Base-by-base conservation (phyloP, 2,329 filamentous ascomycete genomes). In the Trichoderma harzianum region DNA sequence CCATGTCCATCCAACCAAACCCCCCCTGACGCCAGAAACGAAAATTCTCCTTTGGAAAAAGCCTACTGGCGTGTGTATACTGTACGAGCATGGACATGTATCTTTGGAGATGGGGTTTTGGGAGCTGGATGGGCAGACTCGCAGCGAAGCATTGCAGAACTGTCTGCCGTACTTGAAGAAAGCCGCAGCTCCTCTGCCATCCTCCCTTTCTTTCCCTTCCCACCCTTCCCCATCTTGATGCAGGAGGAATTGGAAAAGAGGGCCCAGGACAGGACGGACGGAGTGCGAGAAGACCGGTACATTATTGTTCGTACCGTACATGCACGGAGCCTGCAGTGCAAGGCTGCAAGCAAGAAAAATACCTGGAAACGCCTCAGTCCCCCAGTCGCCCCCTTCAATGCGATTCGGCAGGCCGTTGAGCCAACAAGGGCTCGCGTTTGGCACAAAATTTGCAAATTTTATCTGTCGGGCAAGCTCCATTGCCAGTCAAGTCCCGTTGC, bases 341-440 rank as follows among this genome's bases (percentile, higher is more conserved):
- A 67, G 62, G 69, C 69, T 71, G 69, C 69, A 71, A 67, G 69
- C 69, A 71, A 71, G 63, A 71, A 66, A 67, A 66, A 64, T 60
- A 64, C 62, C 62, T 62, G 66, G 69, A 69, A 69, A 32, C 55
- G 55, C 57, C 39, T 60, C 57, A 36, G 39, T 26, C n/a, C 65
- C 66, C 66, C 28, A 69, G 66, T 69, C 66, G 66, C 66, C 66
- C 36, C 66, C 66, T 69, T 69, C 55, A 61, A 69, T 69, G 66
- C 66, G 18, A 62, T 69, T 62, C n/a, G 55, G 39, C 66, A 53
- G 55, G 32, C 64, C 7, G 21, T 69, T 69, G 53, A 61, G 65
- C 65, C 36, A 61, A 61, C 65, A 69, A 69, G 65, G 65, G 65
- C 34, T 47, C 34, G 28, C n/a, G 32, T 60, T 60, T 69, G 65